Evolutionary conservation across 2,329 filamentous ascomycete species (phyloP).

Genomic region (Cladosporium halotolerans): DNA sequence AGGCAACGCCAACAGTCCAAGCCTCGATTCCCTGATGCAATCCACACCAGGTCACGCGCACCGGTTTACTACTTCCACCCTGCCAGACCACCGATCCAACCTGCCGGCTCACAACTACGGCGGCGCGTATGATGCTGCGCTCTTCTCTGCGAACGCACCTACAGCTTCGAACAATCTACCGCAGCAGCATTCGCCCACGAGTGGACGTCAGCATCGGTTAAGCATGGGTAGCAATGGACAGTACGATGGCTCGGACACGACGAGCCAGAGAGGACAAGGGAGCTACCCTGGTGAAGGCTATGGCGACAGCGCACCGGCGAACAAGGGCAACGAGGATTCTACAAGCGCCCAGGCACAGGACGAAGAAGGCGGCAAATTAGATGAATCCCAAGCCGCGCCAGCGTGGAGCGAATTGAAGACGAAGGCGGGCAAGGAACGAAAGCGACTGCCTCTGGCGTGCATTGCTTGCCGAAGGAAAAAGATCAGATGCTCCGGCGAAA

Average conservation of each 20-base stretch:
- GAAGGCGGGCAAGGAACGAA: conserved; percentile 86
- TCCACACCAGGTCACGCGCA: conserved; percentile 8
- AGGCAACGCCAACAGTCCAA: conserved; percentile 20
- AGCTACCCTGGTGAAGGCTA: neutral
- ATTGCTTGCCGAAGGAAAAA: conserved; percentile 96
- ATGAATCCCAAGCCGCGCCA: conserved; percentile 25
- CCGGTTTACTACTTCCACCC: conserved; percentile 9
- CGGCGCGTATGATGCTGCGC: conserved; percentile 8
- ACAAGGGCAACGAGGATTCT: conserved; percentile 14
- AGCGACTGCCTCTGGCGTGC: conserved; percentile 84
- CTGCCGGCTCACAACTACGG: conserved; percentile 10
- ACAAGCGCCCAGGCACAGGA: conserved; percentile 2
- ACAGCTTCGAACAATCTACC: neutral
- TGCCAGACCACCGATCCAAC: conserved; percentile 13
- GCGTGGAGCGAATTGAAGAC: conserved; percentile 50
- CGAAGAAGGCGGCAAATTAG: conserved; percentile 7
- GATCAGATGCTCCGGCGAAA: conserved; percentile 95
- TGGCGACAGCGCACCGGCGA: conserved; percentile 10
- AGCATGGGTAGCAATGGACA: conserved; percentile 27
- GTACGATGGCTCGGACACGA: conserved; percentile 5
- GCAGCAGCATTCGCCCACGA: conserved; percentile 14
- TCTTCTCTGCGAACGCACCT: neutral
- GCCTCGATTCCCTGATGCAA: conserved; percentile 18
- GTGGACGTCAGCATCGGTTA: conserved; percentile 22
- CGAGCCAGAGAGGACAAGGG: conserved; percentile 6